Evolutionary conservation across 2,329 filamentous ascomycete species (phyloP).

Genomic region (Aureobasidium sp.): DNA sequence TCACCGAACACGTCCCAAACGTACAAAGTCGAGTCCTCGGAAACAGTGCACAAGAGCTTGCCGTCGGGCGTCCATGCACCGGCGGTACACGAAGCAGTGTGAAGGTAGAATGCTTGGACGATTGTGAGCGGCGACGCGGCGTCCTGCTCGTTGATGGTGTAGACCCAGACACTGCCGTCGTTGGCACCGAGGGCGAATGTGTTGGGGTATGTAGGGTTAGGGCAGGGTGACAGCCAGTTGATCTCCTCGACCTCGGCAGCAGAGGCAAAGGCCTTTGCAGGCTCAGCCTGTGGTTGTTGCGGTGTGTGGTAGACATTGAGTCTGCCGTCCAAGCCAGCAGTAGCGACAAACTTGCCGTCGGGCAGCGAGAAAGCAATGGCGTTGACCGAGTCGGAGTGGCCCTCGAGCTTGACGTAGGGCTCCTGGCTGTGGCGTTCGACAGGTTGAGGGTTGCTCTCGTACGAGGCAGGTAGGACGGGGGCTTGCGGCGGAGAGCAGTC

Average conservation of each 20-base stretch:
- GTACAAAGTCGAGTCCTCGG: slow-evolving; percentile 79
- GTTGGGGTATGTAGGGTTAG: slow-evolving; percentile 62
- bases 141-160: slow-evolving; percentile 66
- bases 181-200: slow-evolving; percentile 78
- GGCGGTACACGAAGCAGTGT: slow-evolving; percentile 77
- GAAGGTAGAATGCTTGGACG: slow-evolving; percentile 84
- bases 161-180: slow-evolving; percentile 93
- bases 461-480: slow-evolving; percentile 68
- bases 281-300: slow-evolving; percentile 6
- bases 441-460: slow-evolving; percentile 56
- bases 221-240: slow-evolving; percentile 78
- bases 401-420: slow-evolving; percentile 67
- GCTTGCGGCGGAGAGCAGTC: slow-evolving; percentile 54
- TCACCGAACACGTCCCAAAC: slow-evolving; percentile 88
- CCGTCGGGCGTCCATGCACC: slow-evolving; percentile 88
- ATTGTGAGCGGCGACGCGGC: slow-evolving; percentile 60
- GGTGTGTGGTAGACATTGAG: slow-evolving; percentile 48
- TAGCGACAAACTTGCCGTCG: slow-evolving; percentile 73
- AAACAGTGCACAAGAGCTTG: slow-evolving; percentile 74
- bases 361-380: slow-evolving; percentile 77
- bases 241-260: slow-evolving; percentile 89
- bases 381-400: slow-evolving; percentile 87
- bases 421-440: slow-evolving; percentile 50
- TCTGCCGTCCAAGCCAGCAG: slow-evolving; percentile 78
- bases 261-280: slow-evolving; percentile 58